Base-by-base conservation (phyloP, 139 green algal genomes). In the Tetradesmus obliquus region DNA sequence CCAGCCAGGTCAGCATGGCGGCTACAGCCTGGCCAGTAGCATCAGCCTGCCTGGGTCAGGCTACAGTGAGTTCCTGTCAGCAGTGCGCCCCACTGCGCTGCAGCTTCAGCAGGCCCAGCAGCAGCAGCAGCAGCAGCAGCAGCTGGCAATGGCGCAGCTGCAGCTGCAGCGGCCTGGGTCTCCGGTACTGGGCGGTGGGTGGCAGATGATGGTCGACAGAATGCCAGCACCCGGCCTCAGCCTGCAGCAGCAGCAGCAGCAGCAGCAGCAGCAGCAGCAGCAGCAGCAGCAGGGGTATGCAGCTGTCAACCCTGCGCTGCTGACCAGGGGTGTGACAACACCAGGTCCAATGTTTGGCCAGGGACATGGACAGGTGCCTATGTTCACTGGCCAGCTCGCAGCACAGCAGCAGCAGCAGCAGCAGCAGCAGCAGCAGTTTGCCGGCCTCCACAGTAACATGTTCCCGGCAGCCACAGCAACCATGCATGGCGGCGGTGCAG, bases 371-470 rank as follows among this genome's bases (percentile, higher is more conserved):
- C 32, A 58, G 2, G 51, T 45, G 15, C 5, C 74, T 1, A 71
- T 62, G 54, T 60, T 12, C 54, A 9, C 17, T 74, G 82, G 82
- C 17, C 19, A 87, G 20, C 81, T 62, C 13, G 55, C 32, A n/a
- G 45, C 10, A 6, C 81, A 69, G 45, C 81, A 66, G 32, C 32
- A 86, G 19, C 54, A 71, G 6, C 24, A 87, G 55, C 81, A 86
- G 53, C 81, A 69, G 81, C 82, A 87, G 82, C 82, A 88, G 84
- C 57, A 76, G 66, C 62, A 72, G 10, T 76, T 76, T 76, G 66
- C 15, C 15, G 15, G 3, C 17, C 5, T 1, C 17, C 66, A n/a
- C 17, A 76, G 66, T 5, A 24, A 3, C n/a, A 19, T 19, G n/a
- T 76, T 76, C 17, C 15, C 66, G n/a, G 66, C 66, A 24, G 66